These are phyloP conservation scores for Pezicula neosporulosa DNA, from an alignment of 2,329 filamentous ascomycete species.

Conservation along the genomic window DNA sequence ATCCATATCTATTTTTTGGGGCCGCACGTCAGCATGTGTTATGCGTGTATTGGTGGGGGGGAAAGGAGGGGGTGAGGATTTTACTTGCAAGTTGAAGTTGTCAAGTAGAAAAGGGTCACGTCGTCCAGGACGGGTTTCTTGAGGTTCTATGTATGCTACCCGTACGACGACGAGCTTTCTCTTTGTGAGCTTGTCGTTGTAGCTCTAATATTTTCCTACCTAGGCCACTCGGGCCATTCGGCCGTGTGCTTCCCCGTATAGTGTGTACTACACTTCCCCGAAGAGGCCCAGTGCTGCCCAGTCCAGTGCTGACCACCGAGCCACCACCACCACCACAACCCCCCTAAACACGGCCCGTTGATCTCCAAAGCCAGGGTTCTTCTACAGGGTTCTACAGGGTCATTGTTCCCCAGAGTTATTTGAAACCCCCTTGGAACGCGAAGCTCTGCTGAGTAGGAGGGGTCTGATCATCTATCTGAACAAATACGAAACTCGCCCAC, in stretches of 20 bases:
- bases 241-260: too few relatives aligned
- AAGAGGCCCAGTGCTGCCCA: too few relatives aligned
- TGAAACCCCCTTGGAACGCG: constrained; percentile 18
- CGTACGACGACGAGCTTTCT: too few relatives aligned
- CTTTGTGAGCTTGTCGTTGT: too few relatives aligned
- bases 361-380: too few relatives aligned
- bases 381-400: neutral
- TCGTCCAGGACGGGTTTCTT: constrained; percentile 5
- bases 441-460: neutral
- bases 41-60: constrained; percentile 19
- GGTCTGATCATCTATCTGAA: neutral
- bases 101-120: constrained; percentile 22
- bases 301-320: too few relatives aligned
- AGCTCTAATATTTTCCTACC: too few relatives aligned
- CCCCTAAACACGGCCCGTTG: too few relatives aligned
- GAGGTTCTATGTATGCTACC: too few relatives aligned
- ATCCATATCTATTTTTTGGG: neutral
- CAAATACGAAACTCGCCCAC: neutral
- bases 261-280: too few relatives aligned
- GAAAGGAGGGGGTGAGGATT: constrained; percentile 3
- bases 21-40: constrained; percentile 18
- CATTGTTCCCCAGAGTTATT: constrained; percentile 4
- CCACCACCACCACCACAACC: too few relatives aligned
- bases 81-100: constrained; percentile 1
- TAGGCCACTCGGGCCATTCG: too few relatives aligned